Evolutionary conservation across 2,329 filamentous ascomycete species (phyloP), one percentile per base, ranked within the genome.

Genomic region (Phyllosticta citribraziliensis): DNA sequence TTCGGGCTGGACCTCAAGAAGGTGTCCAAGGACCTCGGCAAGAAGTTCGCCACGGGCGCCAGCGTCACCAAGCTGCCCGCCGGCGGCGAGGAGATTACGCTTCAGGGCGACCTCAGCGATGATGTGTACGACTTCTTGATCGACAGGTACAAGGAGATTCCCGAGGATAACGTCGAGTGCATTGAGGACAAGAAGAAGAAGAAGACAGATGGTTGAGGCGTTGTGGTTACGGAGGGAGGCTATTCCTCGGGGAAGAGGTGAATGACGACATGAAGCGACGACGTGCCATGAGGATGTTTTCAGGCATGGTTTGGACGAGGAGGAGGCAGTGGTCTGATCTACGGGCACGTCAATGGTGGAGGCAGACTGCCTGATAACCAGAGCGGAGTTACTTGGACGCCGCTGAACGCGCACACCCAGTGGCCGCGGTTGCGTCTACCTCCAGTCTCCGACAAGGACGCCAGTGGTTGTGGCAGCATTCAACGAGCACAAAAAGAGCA

Each of bases 1-100:
- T 96, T 97, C 70, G 91, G 91, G 0, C 75, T 97, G 52, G 93
- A 97, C 61, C 82, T 97, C 70, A 99, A 99, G 77, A 97, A 97
- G 79, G 81, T 96, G 8, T 87, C 92, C 62, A 97, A 97, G 80
- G 94, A 97, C 70, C 87, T 97, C 67, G 94, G 94, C 65, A 99
- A 97, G 84, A 97, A 97, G 78, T 97, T 99, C 72, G 94, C 94
- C 30, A 97, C 94, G 10, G 94, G 94, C 0, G 88, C 87, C 17
- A 92, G 88, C 53, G 94, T 99, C 53, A 97, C 93, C 9, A 96
- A 97, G 78, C 84, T 88, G 1, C 83, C 91, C 0, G 86, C 85
- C 60, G 91, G 90, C 22, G 89, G 89, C 19, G 94, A 99, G 76
- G 94, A 97, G 77, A 97, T 99, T 72, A 95, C 96, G 4, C 91